phyloP scores from a whole-genome alignment of 805 yeast species.

The Zygoascus tannicola region DNA sequence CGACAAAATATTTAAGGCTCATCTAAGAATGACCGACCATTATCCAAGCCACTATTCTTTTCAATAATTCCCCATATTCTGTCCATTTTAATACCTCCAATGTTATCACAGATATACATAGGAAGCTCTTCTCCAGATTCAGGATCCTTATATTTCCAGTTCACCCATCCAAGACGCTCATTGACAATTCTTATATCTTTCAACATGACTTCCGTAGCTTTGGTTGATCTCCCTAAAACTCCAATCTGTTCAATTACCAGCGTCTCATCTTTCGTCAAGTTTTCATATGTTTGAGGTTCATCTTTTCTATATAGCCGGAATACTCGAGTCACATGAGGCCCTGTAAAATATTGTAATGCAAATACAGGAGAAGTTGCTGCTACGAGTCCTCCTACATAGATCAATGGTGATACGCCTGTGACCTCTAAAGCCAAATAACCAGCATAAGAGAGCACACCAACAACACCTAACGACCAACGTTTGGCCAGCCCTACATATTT shows the following conservation, averaged over 20 bases:
- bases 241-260: slow-evolving; percentile 60
- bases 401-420: neutral
- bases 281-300: slow-evolving; percentile 53
- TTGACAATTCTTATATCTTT: slow-evolving; percentile 37
- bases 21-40: slow-evolving; percentile 43
- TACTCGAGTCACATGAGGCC: slow-evolving; percentile 61
- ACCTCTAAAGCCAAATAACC: slow-evolving; percentile 36
- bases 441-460: slow-evolving; percentile 50
- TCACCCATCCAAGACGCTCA: slow-evolving; percentile 40
- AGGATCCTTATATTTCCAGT: slow-evolving; percentile 32
- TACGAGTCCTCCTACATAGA: slow-evolving; percentile 25
- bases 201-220: slow-evolving; percentile 51
- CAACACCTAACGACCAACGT: slow-evolving; percentile 52
- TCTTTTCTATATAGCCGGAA: slow-evolving; percentile 59
- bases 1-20: too few species aligned
- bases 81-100: slow-evolving; percentile 79
- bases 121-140: slow-evolving; percentile 27
- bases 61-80: slow-evolving; percentile 80
- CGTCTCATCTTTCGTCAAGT: slow-evolving; percentile 51
- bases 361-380: slow-evolving; percentile 50
- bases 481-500: slow-evolving; percentile 55
- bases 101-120: slow-evolving; percentile 58
- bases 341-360: slow-evolving; percentile 43
- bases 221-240: slow-evolving; percentile 55
- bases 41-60: slow-evolving; percentile 51